Evolutionary conservation across 768 basidiomycete species (phyloP).

Genomic region (Lyophyllum semitale): DNA sequence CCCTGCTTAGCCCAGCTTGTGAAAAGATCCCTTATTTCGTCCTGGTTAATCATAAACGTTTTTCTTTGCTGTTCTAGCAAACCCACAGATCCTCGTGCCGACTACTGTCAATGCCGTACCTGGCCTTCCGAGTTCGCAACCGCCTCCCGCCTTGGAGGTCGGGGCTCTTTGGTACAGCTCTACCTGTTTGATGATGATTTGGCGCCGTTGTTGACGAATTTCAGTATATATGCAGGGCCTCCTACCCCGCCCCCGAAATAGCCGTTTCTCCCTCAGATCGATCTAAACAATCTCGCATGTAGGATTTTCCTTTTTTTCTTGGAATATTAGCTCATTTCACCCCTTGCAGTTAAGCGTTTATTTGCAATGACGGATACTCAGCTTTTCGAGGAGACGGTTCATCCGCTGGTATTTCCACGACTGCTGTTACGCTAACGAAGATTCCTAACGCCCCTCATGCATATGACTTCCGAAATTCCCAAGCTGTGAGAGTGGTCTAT

Average conservation of each 20-base stretch:
- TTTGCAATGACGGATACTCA: too few relatives aligned
- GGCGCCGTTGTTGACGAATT: not conserved
- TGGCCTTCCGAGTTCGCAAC: constrained; percentile 3
- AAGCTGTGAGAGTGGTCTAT: too few relatives aligned
- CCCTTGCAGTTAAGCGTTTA: too few relatives aligned
- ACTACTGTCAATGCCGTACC: constrained; percentile 7
- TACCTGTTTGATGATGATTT: not conserved
- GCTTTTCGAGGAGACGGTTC: too few relatives aligned
- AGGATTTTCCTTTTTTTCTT: not conserved
- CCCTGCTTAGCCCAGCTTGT: constrained; percentile 75
- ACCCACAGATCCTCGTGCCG: constrained; percentile 14
- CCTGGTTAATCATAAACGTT: not conserved
- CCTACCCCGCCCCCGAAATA: not conserved
- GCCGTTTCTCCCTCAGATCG: not conserved
- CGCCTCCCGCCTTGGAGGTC: not conserved
- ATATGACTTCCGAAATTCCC: too few relatives aligned
- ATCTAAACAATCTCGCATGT: not conserved
- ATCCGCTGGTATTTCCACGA: too few relatives aligned
- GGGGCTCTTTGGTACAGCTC: constrained; percentile 1
- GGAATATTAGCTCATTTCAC: too few relatives aligned
- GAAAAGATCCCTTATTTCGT: not conserved
- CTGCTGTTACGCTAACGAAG: too few relatives aligned
- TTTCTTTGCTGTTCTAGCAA: constrained; percentile 3
- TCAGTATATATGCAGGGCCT: not conserved
- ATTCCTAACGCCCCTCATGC: too few relatives aligned